phyloP scores from a whole-genome alignment of 2,329 filamentous ascomycete genomes.

The Claviceps sp. region DNA sequence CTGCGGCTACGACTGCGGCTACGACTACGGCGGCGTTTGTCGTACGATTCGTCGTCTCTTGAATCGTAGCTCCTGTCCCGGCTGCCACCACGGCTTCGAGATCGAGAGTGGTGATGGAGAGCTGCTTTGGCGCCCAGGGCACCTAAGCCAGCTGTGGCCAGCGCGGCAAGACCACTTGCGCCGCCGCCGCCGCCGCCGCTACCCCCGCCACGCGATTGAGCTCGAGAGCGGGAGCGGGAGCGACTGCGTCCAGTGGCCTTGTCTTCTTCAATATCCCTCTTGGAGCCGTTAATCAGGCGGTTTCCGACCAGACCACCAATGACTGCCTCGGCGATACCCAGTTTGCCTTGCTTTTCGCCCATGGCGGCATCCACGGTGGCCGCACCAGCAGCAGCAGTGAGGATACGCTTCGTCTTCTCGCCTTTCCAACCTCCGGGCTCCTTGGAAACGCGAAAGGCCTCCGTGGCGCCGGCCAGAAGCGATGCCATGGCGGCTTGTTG shows the following conservation, averaged over 20 bases:
- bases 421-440: conserved; percentile 83
- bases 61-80: conserved; percentile 31
- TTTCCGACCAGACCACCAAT: conserved; percentile 80
- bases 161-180: conserved; percentile 42
- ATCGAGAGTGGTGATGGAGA: conserved; percentile 31
- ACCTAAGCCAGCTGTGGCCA: conserved; percentile 49
- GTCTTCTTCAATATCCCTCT: conserved; percentile 51
- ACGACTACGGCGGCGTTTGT: conserved; percentile 33
- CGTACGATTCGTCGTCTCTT: conserved; percentile 29
- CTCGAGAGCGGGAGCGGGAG: conserved; percentile 55
- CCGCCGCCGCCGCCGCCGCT: conserved; percentile 28
- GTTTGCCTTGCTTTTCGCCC: conserved; percentile 62
- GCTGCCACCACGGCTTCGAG: conserved; percentile 35
- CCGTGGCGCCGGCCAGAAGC: conserved; percentile 75
- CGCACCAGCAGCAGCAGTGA: conserved; percentile 76
- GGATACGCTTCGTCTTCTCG: conserved; percentile 79
- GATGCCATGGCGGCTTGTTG: conserved; percentile 87
- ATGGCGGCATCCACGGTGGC: conserved; percentile 73
- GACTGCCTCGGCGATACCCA: conserved; percentile 74
- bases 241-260: conserved; percentile 48
- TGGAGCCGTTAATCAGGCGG: conserved; percentile 69
- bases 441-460: conserved; percentile 83
- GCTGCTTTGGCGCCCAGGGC: conserved; percentile 50
- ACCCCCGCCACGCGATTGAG: conserved; percentile 38
- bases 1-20: conserved; percentile 51